phyloP scores from a whole-genome alignment of 495 filamentous ascomycete genomes.

The Neurospora discreta region DNA sequence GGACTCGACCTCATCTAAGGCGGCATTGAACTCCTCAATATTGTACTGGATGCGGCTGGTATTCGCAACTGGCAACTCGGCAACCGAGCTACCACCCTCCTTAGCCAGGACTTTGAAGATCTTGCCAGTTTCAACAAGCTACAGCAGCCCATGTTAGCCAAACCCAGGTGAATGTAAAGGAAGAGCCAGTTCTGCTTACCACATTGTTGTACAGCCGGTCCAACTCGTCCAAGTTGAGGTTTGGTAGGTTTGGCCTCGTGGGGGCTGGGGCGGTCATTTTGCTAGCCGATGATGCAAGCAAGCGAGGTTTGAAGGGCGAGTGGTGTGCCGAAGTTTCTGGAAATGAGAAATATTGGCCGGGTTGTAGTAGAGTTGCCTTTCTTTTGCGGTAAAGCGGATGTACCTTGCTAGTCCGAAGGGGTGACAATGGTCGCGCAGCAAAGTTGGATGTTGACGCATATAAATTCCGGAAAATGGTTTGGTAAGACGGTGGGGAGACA shows the following conservation, averaged over 20 bases:
- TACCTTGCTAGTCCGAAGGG: not conserved
- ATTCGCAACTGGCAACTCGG: constrained; percentile 17
- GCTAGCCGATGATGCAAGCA: not conserved
- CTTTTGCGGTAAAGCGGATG: not conserved
- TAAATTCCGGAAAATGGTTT: not conserved
- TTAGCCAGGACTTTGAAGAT: constrained; percentile 28
- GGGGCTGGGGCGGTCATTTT: constrained; percentile 27
- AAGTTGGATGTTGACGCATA: not conserved
- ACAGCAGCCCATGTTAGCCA: not conserved
- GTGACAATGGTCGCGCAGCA: not conserved
- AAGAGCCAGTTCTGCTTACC: constrained; percentile 19
- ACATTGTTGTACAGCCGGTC: constrained; percentile 37
- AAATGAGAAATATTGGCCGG: not conserved
- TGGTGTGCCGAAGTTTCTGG: not conserved
- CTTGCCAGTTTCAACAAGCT: constrained; percentile 43
- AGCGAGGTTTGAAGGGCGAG: not conserved
- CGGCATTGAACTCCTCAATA: constrained; percentile 33
- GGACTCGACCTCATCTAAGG: constrained; percentile 39
- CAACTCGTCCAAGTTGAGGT: constrained; percentile 23
- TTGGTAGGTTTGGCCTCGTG: constrained; percentile 16
- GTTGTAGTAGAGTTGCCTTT: not conserved
- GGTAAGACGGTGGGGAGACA: not conserved
- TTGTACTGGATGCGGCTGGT: constrained; percentile 26
- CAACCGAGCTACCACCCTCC: constrained; percentile 25
- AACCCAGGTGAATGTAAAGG: not conserved